Percentiles rank a stretch among this genome's conserved stretches.
phyloP scores from a whole-genome alignment of 352 stramenopile genomes.

The Phytophthora sojae region DNA sequence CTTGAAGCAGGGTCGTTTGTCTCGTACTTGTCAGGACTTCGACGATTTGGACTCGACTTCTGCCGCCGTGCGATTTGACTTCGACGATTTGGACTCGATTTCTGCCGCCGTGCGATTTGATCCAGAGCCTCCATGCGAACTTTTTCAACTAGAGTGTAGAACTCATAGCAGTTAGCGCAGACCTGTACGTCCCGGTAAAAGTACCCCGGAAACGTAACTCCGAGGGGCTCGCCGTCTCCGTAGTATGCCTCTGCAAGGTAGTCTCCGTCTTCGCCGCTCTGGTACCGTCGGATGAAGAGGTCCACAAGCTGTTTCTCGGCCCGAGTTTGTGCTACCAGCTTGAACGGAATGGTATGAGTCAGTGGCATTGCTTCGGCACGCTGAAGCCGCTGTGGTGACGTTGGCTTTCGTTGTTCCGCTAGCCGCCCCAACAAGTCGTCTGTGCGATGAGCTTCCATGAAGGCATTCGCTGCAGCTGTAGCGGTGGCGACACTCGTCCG shows the following conservation, averaged over 20 bases:
- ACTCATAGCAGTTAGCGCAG: conserved; percentile 78
- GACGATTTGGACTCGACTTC: conserved; percentile 26
- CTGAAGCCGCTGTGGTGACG: conserved; percentile 48
- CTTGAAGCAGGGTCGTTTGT: neutral
- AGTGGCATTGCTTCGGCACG: conserved; percentile 19
- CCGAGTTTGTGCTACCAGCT: conserved; percentile 79
- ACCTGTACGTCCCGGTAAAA: conserved; percentile 88
- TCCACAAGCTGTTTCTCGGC: conserved; percentile 84
- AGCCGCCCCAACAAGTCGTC: conserved; percentile 28
- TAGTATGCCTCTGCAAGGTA: conserved; percentile 83
- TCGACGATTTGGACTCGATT: conserved; percentile 25
- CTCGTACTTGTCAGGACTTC: conserved; percentile 14
- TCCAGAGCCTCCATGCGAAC: conserved; percentile 73
- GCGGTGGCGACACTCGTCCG: conserved; percentile 61
- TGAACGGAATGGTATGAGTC: conserved; percentile 79
- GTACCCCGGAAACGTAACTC: conserved; percentile 79
- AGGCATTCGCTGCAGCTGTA: conserved; percentile 61
- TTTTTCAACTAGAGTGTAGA: conserved; percentile 82
- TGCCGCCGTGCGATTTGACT: conserved; percentile 43
- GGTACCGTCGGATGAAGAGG: conserved; percentile 79
- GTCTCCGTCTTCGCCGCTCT: conserved; percentile 76
- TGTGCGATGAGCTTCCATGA: conserved; percentile 53
- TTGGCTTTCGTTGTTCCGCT: conserved; percentile 37
- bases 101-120: conserved; percentile 43
- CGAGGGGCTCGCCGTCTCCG: conserved; percentile 76